phyloP scores from a whole-genome alignment of 2,329 filamentous ascomycete species.

The Diatrype stigma region DNA sequence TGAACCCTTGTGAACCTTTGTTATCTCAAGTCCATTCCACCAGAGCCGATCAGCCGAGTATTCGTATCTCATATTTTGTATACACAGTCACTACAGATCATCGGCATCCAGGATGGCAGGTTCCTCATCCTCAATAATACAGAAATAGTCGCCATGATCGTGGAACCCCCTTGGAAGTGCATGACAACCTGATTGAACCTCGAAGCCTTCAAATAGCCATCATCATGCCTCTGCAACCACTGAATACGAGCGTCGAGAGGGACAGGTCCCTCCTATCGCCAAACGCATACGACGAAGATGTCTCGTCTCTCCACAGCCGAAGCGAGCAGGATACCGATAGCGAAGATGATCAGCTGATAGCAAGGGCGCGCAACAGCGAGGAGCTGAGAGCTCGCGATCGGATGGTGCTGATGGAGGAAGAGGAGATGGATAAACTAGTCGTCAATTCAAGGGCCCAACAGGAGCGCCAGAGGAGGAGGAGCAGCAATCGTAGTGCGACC shows the following conservation, averaged over 20 bases:
- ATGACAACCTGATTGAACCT: no score
- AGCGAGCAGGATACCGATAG: slow-evolving; percentile 73
- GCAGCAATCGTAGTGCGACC: slow-evolving; percentile 35
- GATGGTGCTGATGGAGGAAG: slow-evolving; percentile 70
- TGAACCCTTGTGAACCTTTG: background rate
- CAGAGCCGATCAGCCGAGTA: no score
- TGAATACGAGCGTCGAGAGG: slow-evolving; percentile 25
- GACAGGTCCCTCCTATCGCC: slow-evolving; percentile 56
- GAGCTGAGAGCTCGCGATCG: slow-evolving; percentile 68
- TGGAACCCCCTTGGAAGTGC: no score
- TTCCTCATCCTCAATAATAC: background rate
- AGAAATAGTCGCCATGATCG: background rate
- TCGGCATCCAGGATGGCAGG: no score
- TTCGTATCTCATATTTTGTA: no score
- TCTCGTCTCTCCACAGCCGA: slow-evolving; percentile 59
- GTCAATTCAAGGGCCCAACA: slow-evolving; percentile 45
- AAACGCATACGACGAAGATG: slow-evolving; percentile 64
- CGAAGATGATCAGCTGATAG: slow-evolving; percentile 67
- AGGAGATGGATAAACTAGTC: slow-evolving; percentile 62
- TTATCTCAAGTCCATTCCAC: no score
- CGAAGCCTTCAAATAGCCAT: background rate
- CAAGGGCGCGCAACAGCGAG: slow-evolving; percentile 61
- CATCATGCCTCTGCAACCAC: slow-evolving; percentile 25
- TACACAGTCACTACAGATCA: no score
- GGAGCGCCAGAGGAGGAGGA: slow-evolving; percentile 42